These are phyloP conservation scores for Periconia digitata DNA, from an alignment of 2,329 filamentous ascomycete genomes.

Conservation along the genomic window DNA sequence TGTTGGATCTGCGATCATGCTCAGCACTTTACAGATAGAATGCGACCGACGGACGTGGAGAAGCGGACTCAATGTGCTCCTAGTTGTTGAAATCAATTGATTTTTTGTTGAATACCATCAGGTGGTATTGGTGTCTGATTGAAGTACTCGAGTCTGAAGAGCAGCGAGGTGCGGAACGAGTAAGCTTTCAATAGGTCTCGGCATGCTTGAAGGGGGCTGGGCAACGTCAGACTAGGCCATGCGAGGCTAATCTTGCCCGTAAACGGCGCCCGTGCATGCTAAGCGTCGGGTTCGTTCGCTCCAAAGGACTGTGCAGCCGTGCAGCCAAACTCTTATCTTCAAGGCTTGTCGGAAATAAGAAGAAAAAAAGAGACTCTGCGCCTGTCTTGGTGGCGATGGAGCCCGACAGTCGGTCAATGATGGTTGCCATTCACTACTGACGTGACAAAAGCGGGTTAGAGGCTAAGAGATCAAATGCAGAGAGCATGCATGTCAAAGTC, in stretches of 20 bases:
- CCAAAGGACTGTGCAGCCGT: not conserved
- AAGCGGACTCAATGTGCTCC: no score
- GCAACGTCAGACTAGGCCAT: constrained; percentile 4
- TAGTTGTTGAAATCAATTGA: no score
- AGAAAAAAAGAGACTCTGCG: not conserved
- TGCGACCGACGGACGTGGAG: no score
- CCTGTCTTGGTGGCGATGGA: not conserved
- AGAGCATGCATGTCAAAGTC: constrained; percentile 20
- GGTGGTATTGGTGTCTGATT: not conserved
- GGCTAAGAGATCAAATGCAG: not conserved
- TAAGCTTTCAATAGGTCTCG: not conserved
- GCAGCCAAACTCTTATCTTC: not conserved
- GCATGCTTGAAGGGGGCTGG: not conserved
- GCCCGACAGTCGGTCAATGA: no score
- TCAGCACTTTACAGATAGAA: not conserved
- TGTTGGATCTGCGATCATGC: not conserved
- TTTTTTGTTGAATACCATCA: no score
- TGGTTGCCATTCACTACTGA: not conserved
- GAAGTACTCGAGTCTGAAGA: not conserved
- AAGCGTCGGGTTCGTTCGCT: not conserved
- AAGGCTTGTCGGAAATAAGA: not conserved
- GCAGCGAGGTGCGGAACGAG: not conserved
- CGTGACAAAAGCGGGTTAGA: no score
- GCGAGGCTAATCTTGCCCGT: constrained; percentile 2
- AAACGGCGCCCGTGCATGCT: not conserved